These are phyloP conservation scores for Hirsutella thompsonii DNA, from an alignment of 2,329 filamentous ascomycete genomes.

Conservation along the genomic window DNA sequence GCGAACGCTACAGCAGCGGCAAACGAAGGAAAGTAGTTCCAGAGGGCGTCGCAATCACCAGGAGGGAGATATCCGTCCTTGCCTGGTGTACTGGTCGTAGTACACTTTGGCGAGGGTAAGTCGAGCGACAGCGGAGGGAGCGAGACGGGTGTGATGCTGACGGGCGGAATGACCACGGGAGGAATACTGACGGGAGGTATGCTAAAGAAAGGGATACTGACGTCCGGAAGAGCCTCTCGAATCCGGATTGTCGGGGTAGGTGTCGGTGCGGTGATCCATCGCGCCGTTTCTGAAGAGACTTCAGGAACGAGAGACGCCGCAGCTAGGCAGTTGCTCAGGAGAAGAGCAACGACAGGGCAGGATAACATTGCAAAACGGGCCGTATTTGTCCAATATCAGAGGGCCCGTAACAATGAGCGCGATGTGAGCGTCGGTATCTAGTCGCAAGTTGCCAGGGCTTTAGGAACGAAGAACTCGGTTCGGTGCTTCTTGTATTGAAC, in stretches of 20 bases:
- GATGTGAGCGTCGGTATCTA: no score
- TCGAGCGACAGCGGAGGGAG: conserved; percentile 1
- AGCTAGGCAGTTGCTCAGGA: neutral
- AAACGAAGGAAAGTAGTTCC: conserved; percentile 15
- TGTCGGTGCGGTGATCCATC: neutral
- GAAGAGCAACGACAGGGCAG: neutral
- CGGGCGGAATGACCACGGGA: neutral
- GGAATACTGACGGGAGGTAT: neutral
- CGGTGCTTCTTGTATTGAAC: no score
- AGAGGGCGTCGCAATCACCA: conserved; percentile 7
- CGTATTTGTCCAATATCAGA: no score
- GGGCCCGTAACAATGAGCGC: no score
- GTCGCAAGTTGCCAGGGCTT: no score
- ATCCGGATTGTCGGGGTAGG: neutral
- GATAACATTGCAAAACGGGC: no score
- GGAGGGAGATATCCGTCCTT: neutral
- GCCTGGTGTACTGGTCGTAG: neutral
- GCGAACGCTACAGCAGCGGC: conserved; percentile 12
- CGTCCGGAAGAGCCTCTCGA: neutral
- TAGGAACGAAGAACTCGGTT: no score
- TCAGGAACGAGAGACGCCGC: neutral
- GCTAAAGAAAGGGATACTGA: neutral
- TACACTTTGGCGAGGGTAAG: neutral
- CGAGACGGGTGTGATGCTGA: no score
- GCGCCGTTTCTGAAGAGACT: neutral